phyloP scores from a whole-genome alignment of 1,284 basidiomycete genomes.

The Rhodofomes roseus region DNA sequence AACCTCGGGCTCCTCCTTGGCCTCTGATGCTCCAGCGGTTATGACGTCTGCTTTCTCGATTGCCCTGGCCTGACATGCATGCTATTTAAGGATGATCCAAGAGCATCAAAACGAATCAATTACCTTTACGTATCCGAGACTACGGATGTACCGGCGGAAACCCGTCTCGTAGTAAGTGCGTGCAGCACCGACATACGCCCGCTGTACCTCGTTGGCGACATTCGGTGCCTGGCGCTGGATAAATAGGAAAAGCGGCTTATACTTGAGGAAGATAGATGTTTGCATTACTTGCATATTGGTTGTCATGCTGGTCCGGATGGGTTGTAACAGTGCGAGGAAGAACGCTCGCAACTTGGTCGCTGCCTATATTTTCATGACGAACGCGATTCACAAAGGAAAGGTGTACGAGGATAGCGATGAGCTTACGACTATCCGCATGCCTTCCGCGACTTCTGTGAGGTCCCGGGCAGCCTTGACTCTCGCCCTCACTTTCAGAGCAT shows the following conservation, averaged over 20 bases:
- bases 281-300: constrained; percentile 95
- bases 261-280: constrained; percentile 83
- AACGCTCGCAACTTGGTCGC: constrained; percentile 87
- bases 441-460: constrained; percentile 79
- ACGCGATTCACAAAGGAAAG: not conserved
- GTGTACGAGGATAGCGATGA: too few relatives aligned
- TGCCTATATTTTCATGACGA: constrained; percentile 46
- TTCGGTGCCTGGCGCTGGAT: constrained; percentile 78
- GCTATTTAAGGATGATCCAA: too few relatives aligned
- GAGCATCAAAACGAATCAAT: too few relatives aligned
- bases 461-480: constrained; percentile 86
- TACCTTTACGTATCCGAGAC: constrained; percentile 76
- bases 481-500: constrained; percentile 62
- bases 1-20: constrained; percentile 34
- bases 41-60: constrained; percentile 65
- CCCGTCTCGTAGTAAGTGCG: constrained; percentile 96
- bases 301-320: constrained; percentile 80
- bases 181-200: constrained; percentile 82
- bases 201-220: constrained; percentile 87
- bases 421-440: constrained; percentile 68
- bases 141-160: constrained; percentile 86
- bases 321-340: constrained; percentile 79
- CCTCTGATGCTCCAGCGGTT: constrained; percentile 35
- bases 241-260: constrained; percentile 82
- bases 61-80: constrained; percentile 46